Base-by-base conservation (phyloP, 2,329 filamentous ascomycete genomes). In the Ascochyta viciae-villosae region DNA sequence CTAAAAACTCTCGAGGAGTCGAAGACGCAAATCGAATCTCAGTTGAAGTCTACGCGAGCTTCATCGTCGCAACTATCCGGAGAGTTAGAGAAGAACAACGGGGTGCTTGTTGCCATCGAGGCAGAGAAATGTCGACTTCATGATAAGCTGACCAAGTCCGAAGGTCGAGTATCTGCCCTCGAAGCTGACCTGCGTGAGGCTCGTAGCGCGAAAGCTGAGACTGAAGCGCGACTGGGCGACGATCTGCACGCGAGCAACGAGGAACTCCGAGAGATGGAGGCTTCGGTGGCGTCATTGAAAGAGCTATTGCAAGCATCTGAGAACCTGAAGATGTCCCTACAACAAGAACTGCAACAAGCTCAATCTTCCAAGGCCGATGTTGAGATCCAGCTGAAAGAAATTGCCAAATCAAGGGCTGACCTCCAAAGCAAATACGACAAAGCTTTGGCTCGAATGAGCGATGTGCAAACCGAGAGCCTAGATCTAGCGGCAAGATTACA, bases 41-140 rank as follows among this genome's bases (percentile, higher is more conserved):
- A 65, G 22, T 47, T 75, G 13, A 57, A 54, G 10, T 54, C 60
- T 15, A 49, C 67, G 2, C 66, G 63, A 24, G 54, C 65, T 29
- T 56, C 61, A 1, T 61, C 64, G 3, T 62, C 57, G 3, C 60
- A 53, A 16, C 48, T 75, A 3, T 61, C 64, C 15, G 53, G 63
- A 31, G 61, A 68, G 6, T 27, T 73, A 27, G 55, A 67, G 10
- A 50, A 50, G 24, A 67, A 54, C 31, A 62, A 65, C 5, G 54
- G 49, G 15, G 65, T 70, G 45, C 65, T 76, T n/a, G 50, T 48
- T 9, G 52, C 57, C 3, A 50, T 73, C 31, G 64, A 70, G 41
- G 53, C 56, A 37, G 65, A 66, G 2, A 64, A 63, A 39, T 39
- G 27, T 6, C 58, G 64, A 2, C 47, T 72, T 4, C 44, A 70